Conservation (phyloP, 2,329 filamentous ascomycete species). For the Ceratocystis cubensis region DNA sequence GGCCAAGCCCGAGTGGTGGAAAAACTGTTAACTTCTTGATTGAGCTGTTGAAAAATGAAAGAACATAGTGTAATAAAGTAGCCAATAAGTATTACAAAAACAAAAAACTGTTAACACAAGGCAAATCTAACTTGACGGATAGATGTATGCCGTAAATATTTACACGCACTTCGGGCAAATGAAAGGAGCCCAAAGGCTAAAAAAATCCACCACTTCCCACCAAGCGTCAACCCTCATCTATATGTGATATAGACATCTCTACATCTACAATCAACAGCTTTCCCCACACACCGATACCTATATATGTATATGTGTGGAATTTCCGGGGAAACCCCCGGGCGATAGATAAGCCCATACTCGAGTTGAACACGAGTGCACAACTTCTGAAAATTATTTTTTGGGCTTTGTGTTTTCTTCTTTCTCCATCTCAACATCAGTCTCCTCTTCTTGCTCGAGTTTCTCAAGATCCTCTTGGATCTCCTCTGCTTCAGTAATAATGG, state of each 20-base stretch:
- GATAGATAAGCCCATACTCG: not conserved
- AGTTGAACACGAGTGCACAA: not conserved
- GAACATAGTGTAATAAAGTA: not conserved
- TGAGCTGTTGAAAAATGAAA: not conserved
- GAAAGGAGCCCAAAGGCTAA: slow-evolving; percentile 3
- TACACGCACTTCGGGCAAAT: slow-evolving; percentile 12
- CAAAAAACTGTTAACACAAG: slow-evolving; percentile 14
- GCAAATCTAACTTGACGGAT: not conserved
- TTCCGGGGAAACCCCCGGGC: not conserved
- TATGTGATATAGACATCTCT: too few species aligned
- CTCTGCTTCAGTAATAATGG: slow-evolving; percentile 39
- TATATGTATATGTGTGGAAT: not conserved
- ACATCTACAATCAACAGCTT: too few species aligned
- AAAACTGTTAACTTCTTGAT: not conserved
- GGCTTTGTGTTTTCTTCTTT: not conserved
- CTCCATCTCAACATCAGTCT: slow-evolving; percentile 25
- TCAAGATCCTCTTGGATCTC: slow-evolving; percentile 40
- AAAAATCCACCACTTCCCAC: not conserved
- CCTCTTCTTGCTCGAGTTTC: slow-evolving; percentile 29
- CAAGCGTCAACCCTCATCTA: not conserved
- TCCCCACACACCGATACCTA: not conserved
- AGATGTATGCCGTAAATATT: slow-evolving; percentile 17
- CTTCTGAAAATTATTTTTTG: slow-evolving; percentile 9
- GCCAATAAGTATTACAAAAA: slow-evolving; percentile 14
- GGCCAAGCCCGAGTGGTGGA: too few species aligned